phyloP scores from a whole-genome alignment of 805 yeast genomes.

The Kuraishia cidri region DNA sequence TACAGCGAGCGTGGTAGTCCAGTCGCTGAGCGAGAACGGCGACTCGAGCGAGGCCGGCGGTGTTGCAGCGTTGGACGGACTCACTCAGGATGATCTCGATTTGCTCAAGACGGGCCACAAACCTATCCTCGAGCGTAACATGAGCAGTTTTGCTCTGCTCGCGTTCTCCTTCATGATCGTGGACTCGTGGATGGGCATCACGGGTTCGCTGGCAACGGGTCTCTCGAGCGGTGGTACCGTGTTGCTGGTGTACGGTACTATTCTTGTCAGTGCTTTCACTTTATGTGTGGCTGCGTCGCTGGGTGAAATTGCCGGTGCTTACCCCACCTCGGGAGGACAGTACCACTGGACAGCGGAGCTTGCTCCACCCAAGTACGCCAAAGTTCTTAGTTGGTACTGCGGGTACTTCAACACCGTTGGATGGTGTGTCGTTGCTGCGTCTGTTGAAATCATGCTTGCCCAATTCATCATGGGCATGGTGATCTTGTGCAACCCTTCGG shows the following conservation, averaged over 20 bases:
- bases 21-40: too few relatives aligned
- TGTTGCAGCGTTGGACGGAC: too few relatives aligned
- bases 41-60: too few relatives aligned
- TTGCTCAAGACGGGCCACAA: too few relatives aligned
- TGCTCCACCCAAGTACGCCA: constrained; percentile 12
- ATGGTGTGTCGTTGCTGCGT: constrained; percentile 13
- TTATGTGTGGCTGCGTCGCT: constrained; percentile 41
- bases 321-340: constrained; percentile 22
- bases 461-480: constrained; percentile 7
- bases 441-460: constrained; percentile 8
- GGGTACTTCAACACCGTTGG: constrained; percentile 13
- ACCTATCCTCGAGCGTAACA: too few relatives aligned
- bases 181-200: too few relatives aligned
- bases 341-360: constrained; percentile 20
- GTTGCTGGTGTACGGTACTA: constrained; percentile 45
- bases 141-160: too few relatives aligned
- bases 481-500: constrained; percentile 6
- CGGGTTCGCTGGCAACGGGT: constrained; percentile 44
- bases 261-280: constrained; percentile 34
- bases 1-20: too few relatives aligned
- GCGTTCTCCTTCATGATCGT: too few relatives aligned
- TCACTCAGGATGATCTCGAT: too few relatives aligned
- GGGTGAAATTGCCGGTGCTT: constrained; percentile 24
- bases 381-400: constrained; percentile 12
- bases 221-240: constrained; percentile 51